These are phyloP conservation scores for Inga leiocalycina DNA, from an alignment of 306 rosid species.

Conservation along the genomic window DNA sequence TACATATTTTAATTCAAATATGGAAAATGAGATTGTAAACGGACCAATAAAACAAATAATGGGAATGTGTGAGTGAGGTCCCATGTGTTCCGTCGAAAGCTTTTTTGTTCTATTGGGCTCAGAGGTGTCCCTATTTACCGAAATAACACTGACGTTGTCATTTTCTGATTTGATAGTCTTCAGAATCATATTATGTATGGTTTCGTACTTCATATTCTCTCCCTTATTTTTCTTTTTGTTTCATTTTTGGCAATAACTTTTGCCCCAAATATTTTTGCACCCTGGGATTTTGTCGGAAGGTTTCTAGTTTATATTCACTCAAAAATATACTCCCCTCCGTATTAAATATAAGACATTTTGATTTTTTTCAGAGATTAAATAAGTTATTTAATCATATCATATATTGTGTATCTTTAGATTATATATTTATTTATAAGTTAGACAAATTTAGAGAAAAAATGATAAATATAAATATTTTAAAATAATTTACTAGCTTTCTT, in stretches of 20 bases:
- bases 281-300: neutral
- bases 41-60: neutral
- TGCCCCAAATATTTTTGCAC: neutral
- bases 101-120: neutral
- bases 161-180: neutral
- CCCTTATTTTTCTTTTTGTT: too few species aligned
- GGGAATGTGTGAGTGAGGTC: neutral
- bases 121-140: neutral
- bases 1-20: too few species aligned
- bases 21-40: too few species aligned
- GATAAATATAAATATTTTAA: too few species aligned
- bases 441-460: too few species aligned
- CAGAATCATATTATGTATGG: neutral
- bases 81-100: conserved; percentile 13
- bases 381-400: too few species aligned
- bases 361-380: too few species aligned
- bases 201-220: neutral
- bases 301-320: too few species aligned
- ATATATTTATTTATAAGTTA: too few species aligned
- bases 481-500: too few species aligned
- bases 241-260: neutral
- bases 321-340: too few species aligned
- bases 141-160: conserved; percentile 14
- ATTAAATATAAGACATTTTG: too few species aligned
- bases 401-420: rapidly evolving